A percentile compares a stretch with the other conserved stretches of the same genome.
Conservation (phyloP, 1,139 yeast genomes). For the Eremothecium cymbalariae region DNA sequence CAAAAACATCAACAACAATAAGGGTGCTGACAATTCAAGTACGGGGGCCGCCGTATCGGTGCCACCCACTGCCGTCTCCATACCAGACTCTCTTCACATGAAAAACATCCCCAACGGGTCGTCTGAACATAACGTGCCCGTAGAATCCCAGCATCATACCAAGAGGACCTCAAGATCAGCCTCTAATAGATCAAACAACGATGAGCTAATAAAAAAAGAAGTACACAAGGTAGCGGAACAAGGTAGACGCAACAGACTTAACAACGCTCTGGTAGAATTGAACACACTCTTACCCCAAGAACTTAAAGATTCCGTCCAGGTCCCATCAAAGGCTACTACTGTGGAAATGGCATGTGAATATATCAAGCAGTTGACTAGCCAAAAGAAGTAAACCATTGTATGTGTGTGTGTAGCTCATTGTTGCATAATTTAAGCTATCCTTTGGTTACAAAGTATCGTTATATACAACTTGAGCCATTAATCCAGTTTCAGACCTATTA, state of each 20-base stretch:
- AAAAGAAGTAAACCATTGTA: conserved; percentile 8
- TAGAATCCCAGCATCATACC: not conserved
- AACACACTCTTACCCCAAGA: conserved; percentile 58
- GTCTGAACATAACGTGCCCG: too few species aligned
- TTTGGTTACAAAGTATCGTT: too few species aligned
- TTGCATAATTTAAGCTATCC: too few species aligned
- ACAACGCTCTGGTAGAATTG: conserved; percentile 71
- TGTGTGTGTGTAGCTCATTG: too few species aligned
- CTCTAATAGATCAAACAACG: conserved; percentile 11
- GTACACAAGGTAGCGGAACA: conserved; percentile 93
- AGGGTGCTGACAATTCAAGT: not conserved
- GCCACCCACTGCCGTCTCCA: too few species aligned
- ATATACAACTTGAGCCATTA: too few species aligned
- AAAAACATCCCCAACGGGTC: too few species aligned
- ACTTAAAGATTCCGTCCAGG: conserved; percentile 48
- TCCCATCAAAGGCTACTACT: conserved; percentile 86
- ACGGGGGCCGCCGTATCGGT: not conserved
- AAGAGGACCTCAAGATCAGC: conserved; percentile 1
- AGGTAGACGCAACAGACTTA: conserved; percentile 89
- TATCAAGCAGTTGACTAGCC: conserved; percentile 41
- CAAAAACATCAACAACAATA: not conserved
- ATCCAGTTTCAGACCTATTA: too few species aligned
- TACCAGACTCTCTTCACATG: too few species aligned
- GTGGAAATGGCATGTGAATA: conserved; percentile 80
- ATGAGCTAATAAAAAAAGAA: conserved; percentile 45